Conservation (phyloP, 2,329 filamentous ascomycete species). For the Penicillium sp. region DNA sequence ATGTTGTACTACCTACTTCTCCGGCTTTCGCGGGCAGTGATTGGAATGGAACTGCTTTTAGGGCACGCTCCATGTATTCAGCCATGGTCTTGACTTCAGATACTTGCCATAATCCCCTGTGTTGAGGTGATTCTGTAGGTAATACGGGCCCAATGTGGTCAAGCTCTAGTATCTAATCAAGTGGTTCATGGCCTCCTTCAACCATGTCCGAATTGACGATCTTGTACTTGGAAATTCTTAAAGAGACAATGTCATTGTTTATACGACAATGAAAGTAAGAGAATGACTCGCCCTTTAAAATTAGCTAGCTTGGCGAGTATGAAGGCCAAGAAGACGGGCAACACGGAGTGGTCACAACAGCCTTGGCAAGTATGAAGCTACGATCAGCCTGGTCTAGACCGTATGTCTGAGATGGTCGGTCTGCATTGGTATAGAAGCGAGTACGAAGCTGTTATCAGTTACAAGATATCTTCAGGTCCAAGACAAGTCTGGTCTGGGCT, state of each 20-base stretch:
- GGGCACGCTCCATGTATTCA: too few relatives aligned
- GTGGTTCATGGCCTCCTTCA: background rate
- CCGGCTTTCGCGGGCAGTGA: background rate
- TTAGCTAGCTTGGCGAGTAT: conserved; percentile 19
- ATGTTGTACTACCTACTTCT: background rate
- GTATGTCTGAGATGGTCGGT: background rate
- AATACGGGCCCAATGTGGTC: too few relatives aligned
- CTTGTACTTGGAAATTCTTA: background rate
- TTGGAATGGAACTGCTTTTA: too few relatives aligned
- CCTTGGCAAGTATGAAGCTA: conserved; percentile 10
- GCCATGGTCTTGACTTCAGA: too few relatives aligned
- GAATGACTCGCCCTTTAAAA: background rate
- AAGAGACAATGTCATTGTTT: background rate
- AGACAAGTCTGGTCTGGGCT: background rate
- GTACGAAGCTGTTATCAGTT: too few relatives aligned
- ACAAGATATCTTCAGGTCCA: background rate
- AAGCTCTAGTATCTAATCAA: too few relatives aligned
- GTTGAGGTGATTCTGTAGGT: too few relatives aligned
- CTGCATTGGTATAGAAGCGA: too few relatives aligned
- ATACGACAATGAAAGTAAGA: background rate
- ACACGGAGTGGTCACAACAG: background rate
- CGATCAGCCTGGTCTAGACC: background rate
- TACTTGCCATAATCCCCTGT: too few relatives aligned
- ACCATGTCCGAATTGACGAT: background rate
- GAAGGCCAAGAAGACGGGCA: conserved; percentile 1